Conservation (phyloP, 768 basidiomycete genomes). For the Suillus occidentalis region DNA sequence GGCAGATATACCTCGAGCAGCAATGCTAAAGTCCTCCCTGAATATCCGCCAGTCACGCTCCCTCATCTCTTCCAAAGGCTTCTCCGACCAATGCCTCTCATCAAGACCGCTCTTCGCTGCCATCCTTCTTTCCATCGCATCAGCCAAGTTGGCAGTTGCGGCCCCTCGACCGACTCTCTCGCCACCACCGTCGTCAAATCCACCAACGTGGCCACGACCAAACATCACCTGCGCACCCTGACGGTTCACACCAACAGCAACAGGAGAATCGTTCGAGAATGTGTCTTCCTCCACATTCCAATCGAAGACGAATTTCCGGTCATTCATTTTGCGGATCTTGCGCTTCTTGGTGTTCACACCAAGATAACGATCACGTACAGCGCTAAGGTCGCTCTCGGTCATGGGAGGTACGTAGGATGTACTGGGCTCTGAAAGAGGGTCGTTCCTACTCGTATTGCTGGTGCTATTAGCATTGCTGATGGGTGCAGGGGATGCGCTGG, state of each 20-base stretch:
- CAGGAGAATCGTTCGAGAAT: conserved; percentile 72
- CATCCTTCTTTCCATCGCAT: conserved; percentile 78
- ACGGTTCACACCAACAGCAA: conserved; percentile 65
- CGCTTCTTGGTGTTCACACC: conserved; percentile 94
- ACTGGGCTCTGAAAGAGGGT: conserved; percentile 37
- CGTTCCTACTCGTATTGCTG: conserved; percentile 13
- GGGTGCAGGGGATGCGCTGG: conserved; percentile 44
- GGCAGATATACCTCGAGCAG: conserved; percentile 69
- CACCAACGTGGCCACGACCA: conserved; percentile 79
- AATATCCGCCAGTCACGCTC: conserved; percentile 99
- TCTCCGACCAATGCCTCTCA: conserved; percentile 98
- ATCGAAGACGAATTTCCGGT: conserved; percentile 98
- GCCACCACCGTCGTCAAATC: conserved; percentile 77
- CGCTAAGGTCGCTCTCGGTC: conserved; percentile 77
- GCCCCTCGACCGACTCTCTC: conserved; percentile 45
- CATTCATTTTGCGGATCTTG: conserved; percentile 91
- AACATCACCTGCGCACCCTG: conserved; percentile 90
- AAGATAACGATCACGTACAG: conserved; percentile 90
- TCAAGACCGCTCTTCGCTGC: conserved; percentile 83
- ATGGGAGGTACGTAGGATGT: conserved; percentile 58
- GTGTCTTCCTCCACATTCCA: conserved; percentile 99
- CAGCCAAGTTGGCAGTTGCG: conserved; percentile 58
- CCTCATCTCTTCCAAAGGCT: conserved; percentile 86
- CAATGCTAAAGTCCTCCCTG: conserved; percentile 96
- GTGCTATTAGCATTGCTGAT: conserved; percentile 15